Base-by-base conservation (phyloP, 2,329 filamentous ascomycete genomes). In the Trichoderma guizhouense region DNA sequence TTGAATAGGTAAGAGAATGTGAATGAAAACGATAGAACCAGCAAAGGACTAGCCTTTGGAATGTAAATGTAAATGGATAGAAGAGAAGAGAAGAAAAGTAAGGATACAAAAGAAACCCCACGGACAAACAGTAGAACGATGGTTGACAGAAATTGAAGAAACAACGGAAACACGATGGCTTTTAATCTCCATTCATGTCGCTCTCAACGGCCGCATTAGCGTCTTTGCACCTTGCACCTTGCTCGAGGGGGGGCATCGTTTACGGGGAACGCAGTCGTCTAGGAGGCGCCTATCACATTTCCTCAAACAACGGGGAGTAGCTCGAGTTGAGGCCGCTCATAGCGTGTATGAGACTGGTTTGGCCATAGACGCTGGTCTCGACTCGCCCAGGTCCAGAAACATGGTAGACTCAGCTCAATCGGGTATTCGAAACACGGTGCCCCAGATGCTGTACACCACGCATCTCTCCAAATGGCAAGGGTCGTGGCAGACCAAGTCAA, bases 1-100 rank as follows among this genome's bases (percentile, higher is more conserved):
- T 53, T 71, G 11, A 36, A 57, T 26, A 47, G 34, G 61, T 70
- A 67, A 72, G 34, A 55, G 43, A 61, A 43, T 36, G 69, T 70
- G 28, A 39, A 67, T 28, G 73, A 75, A 77, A 74, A 74, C 76
- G 76, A 78, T 77, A 77, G 73, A 77, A 78, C 78, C 80, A 77
- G 73, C 75, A 69, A 77, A 77, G 77, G 76, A 77, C 77, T 79
- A 77, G 77, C 76, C 76, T 78, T 72, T 76, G 72, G 47, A 62
- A 53, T 73, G 71, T 69, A 69, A 71, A 73, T 63, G 69, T 47
- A 71, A 75, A 78, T 72, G 71, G 71, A 78, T 77, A 75, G 74
- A 75, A 74, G 76, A 74, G 74, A 74, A 69, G 66, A 72, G 73
- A 78, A 74, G 75, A 72, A 58, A 71, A 75, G 76, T 74, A 62